Evolutionary conservation across 345 rosid genomes (phyloP).

Genomic region (Crucihimalaya himalaica): DNA sequence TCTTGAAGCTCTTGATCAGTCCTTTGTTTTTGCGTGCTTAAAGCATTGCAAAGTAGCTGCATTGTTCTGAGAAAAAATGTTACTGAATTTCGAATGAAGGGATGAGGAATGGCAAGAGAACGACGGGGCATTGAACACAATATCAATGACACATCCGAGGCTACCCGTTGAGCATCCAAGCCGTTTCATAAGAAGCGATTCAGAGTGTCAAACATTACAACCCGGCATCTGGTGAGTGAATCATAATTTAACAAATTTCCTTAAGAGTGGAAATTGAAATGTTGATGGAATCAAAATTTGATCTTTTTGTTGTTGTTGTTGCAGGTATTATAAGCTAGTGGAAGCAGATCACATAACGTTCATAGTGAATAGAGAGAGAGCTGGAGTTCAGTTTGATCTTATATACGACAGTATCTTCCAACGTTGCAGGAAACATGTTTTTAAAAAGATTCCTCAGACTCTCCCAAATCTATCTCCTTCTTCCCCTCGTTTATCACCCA

Average conservation of each 20-base stretch:
- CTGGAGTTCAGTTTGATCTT: constrained; percentile 87
- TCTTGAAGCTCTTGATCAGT: constrained; percentile 17
- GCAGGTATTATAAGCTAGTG: constrained; percentile 95
- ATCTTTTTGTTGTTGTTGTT: neutral
- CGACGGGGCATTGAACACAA: constrained; percentile 92
- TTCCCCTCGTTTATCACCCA: constrained; percentile 18
- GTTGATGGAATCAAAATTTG: neutral
- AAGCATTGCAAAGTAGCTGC: neutral
- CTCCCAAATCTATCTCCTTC: constrained; percentile 51
- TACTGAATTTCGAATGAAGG: constrained; percentile 42
- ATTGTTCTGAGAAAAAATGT: neutral
- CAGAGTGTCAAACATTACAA: constrained; percentile 66
- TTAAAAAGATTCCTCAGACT: constrained; percentile 62
- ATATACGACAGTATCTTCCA: constrained; percentile 92
- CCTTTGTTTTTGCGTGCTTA: neutral
- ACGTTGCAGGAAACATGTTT: constrained; percentile 89
- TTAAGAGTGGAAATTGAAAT: neutral
- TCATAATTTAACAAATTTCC: neutral
- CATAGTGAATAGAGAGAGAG: constrained; percentile 89
- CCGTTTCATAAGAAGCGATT: constrained; percentile 52
- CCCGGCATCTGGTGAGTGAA: constrained; percentile 90
- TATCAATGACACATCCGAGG: constrained; percentile 96
- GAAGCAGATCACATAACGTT: constrained; percentile 94
- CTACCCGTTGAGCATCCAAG: constrained; percentile 80
- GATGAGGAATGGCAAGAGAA: constrained; percentile 98